These are phyloP conservation scores for Candida pseudofarinosa DNA, from an alignment of 805 yeast genomes.

Conservation along the genomic window DNA sequence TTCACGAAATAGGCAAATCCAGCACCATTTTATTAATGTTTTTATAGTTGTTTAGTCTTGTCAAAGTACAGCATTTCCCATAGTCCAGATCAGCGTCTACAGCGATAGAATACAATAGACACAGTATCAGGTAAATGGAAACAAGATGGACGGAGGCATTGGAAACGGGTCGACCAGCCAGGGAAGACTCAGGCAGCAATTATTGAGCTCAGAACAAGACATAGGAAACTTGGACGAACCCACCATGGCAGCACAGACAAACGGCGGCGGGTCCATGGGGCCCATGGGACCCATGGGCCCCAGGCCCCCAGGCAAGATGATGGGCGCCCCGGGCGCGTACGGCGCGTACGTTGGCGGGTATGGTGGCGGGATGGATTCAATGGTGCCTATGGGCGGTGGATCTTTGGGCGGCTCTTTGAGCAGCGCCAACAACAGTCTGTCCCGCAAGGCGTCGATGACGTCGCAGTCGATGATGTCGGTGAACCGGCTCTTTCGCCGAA, in stretches of 20 bases:
- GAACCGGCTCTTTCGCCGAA: slow-evolving; percentile 41
- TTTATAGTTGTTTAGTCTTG: not conserved
- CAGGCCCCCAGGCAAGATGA: not conserved
- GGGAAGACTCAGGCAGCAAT: slow-evolving; percentile 30
- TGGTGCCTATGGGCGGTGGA: no score
- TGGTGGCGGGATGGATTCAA: slow-evolving; percentile 8
- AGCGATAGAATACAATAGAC: not conserved
- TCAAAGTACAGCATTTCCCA: not conserved
- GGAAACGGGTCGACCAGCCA: slow-evolving; percentile 12
- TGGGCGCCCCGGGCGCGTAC: not conserved
- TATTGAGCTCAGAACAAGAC: slow-evolving; percentile 27
- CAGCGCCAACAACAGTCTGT: slow-evolving; percentile 8
- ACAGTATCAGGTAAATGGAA: not conserved
- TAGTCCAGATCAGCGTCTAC: not conserved
- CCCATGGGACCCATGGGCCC: not conserved
- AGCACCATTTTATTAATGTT: not conserved
- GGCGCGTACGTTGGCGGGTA: not conserved
- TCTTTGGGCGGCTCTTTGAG: slow-evolving; percentile 1
- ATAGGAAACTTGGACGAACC: slow-evolving; percentile 19
- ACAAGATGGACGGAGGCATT: slow-evolving; percentile 21
- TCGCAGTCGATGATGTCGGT: slow-evolving; percentile 34
- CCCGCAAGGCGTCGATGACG: slow-evolving; percentile 35
- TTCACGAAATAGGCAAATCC: not conserved
- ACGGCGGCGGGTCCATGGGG: slow-evolving; percentile 2
- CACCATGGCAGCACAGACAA: not conserved